Percentiles rank a stretch among this genome's conserved stretches.
phyloP scores from a whole-genome alignment of 1,284 basidiomycete species.

The Athelia psychrophila region DNA sequence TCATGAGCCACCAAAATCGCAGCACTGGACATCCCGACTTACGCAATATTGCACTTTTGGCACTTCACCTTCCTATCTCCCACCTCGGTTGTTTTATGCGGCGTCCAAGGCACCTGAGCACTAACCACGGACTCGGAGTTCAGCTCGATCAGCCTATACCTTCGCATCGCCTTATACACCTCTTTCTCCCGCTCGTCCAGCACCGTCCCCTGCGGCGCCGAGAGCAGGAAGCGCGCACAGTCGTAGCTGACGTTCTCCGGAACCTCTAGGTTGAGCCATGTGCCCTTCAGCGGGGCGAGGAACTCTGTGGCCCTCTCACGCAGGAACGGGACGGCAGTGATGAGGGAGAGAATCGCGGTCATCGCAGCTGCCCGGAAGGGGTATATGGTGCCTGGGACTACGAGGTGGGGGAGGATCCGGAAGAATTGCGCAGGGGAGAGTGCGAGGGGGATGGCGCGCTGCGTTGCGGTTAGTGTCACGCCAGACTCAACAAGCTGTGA shows the following conservation, averaged over 20 bases:
- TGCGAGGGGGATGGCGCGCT: constrained; percentile 18
- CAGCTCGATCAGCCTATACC: constrained; percentile 21
- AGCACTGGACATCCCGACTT: neutral
- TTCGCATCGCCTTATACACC: constrained; percentile 20
- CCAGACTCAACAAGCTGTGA: constrained; percentile 17
- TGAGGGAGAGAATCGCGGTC: constrained; percentile 20
- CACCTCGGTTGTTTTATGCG: constrained; percentile 18
- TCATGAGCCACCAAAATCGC: neutral
- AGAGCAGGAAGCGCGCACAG: constrained; percentile 18
- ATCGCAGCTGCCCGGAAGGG: constrained; percentile 17
- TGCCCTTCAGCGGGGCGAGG: constrained; percentile 15
- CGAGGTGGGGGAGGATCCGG: constrained; percentile 21
- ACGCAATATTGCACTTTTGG: constrained; percentile 14
- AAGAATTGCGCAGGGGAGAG: constrained; percentile 18
- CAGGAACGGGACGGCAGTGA: constrained; percentile 21
- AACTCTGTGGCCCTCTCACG: constrained; percentile 14
- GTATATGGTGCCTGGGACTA: constrained; percentile 21
- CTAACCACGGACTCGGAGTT: constrained; percentile 18
- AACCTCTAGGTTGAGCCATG: constrained; percentile 19
- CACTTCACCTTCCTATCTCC: constrained; percentile 20
- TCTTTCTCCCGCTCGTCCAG: constrained; percentile 14
- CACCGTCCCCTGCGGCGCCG: constrained; percentile 13
- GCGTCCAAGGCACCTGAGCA: constrained; percentile 18
- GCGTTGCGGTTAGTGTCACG: constrained; percentile 13
- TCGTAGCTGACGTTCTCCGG: constrained; percentile 24